Evolutionary conservation across 768 basidiomycete genomes (phyloP).

Genomic region (Lactifluus echinatus): DNA sequence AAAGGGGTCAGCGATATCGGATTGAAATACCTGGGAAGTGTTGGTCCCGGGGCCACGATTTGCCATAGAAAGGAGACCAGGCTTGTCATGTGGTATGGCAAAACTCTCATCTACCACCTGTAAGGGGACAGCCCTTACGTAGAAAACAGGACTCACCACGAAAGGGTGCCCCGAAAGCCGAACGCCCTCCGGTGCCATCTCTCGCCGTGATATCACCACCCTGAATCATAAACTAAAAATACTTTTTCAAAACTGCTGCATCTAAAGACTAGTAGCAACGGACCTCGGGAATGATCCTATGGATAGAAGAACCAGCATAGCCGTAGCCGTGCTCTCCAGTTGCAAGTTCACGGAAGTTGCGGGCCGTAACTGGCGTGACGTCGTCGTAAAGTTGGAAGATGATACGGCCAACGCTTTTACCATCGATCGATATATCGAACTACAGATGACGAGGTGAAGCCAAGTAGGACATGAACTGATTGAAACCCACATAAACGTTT

Average conservation of each 20-base stretch:
- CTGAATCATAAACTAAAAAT: slow-evolving; percentile 64
- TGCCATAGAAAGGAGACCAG: slow-evolving; percentile 75
- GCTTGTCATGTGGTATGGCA: slow-evolving; percentile 48
- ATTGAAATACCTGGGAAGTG: slow-evolving; percentile 58
- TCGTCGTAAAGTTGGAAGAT: slow-evolving; percentile 52
- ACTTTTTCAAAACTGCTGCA: not conserved
- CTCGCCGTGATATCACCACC: slow-evolving; percentile 78
- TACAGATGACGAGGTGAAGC: slow-evolving; percentile 9
- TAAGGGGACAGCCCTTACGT: not conserved
- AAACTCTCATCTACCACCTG: slow-evolving; percentile 58
- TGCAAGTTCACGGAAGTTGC: slow-evolving; percentile 50
- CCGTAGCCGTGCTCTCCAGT: slow-evolving; percentile 42
- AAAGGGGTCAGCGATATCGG: no score
- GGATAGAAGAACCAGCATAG: slow-evolving; percentile 41
- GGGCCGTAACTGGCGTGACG: slow-evolving; percentile 37
- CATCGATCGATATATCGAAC: slow-evolving; percentile 29
- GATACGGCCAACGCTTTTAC: slow-evolving; percentile 30
- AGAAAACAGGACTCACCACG: slow-evolving; percentile 36
- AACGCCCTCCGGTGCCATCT: slow-evolving; percentile 74
- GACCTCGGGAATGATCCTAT: slow-evolving; percentile 59
- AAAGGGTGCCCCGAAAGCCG: slow-evolving; percentile 80
- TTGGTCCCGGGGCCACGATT: slow-evolving; percentile 80
- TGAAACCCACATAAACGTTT: slow-evolving; percentile 13
- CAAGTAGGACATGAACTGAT: not conserved
- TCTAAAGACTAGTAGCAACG: slow-evolving; percentile 19